phyloP scores from a whole-genome alignment of 176 grass and related monocot genomes.

The Pharus latifolius region DNA sequence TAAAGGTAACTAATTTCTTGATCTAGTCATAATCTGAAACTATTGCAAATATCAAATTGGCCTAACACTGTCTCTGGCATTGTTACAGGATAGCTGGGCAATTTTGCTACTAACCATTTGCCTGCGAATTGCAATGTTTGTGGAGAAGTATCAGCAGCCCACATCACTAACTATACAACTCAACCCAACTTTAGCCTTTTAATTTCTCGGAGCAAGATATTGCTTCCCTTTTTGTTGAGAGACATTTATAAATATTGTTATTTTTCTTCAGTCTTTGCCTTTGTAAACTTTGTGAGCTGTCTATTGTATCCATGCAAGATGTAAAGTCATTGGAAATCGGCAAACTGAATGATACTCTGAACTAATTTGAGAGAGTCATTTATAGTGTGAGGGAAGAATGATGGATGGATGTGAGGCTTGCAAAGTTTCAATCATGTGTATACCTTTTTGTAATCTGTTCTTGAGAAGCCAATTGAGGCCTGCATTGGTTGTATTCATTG shows the following conservation, averaged over 20 bases:
- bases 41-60: not conserved
- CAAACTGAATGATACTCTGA: constrained; percentile 25
- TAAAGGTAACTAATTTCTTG: constrained; percentile 33
- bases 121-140: not conserved
- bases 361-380: constrained; percentile 26
- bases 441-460: constrained; percentile 20
- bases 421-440: constrained; percentile 27
- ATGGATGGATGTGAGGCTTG: constrained; percentile 36
- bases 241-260: not conserved
- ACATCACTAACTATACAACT: constrained; percentile 30
- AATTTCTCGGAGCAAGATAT: no score
- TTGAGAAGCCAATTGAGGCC: constrained; percentile 42
- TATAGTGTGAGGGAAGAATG: constrained; percentile 16
- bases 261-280: constrained; percentile 2
- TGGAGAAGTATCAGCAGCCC: constrained; percentile 12
- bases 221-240: not conserved
- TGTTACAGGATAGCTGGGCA: constrained; percentile 31
- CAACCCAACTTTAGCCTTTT: not conserved
- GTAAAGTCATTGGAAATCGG: constrained; percentile 32
- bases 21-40: not conserved
- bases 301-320: constrained; percentile 5
- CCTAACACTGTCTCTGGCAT: not conserved
- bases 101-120: constrained; percentile 50
- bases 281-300: constrained; percentile 5
- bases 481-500: constrained; percentile 39